Percentiles rank a stretch among this genome's conserved stretches.
Evolutionary conservation across 2,329 filamentous ascomycete genomes (phyloP).

Genomic region (Fusarium bactridioides): DNA sequence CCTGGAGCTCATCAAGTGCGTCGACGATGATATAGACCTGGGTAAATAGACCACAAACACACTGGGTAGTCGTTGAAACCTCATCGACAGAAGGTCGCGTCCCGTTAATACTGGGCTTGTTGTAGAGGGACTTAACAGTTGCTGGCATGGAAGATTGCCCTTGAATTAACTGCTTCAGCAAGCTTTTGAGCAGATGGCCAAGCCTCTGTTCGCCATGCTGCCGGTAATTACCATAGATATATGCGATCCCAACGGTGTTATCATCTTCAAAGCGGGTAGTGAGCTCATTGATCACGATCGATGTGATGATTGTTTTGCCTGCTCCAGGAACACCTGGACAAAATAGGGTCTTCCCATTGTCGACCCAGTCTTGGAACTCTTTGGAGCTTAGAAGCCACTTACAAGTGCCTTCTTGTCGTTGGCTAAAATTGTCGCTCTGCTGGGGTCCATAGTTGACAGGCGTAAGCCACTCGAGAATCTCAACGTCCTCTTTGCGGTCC

Average conservation of each 20-base stretch:
- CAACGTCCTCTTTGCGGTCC: rapidly evolving
- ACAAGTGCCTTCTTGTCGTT: neutral
- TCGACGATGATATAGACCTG: no score
- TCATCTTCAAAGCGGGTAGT: neutral
- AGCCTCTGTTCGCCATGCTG: rapidly evolving
- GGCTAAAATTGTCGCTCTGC: rapidly evolving
- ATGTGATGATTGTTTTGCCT: neutral
- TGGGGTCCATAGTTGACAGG: neutral
- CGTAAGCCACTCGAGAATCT: neutral
- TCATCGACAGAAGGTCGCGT: no score
- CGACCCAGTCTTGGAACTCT: neutral
- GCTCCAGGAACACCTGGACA: neutral
- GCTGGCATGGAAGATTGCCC: neutral
- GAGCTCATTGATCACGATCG: neutral
- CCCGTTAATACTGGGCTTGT: no score
- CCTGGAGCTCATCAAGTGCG: no score
- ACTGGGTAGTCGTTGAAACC: no score
- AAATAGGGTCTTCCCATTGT: rapidly evolving
- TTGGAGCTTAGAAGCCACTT: rapidly evolving
- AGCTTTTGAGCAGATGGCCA: neutral
- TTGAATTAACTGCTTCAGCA: neutral
- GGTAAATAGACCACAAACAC: no score
- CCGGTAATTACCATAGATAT: neutral
- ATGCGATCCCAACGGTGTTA: rapidly evolving
- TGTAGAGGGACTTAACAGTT: no score